Evolutionary conservation across 306 rosid species (phyloP), one percentile per base, ranked within the genome.

Genomic region (Echinosophora koreensis): DNA sequence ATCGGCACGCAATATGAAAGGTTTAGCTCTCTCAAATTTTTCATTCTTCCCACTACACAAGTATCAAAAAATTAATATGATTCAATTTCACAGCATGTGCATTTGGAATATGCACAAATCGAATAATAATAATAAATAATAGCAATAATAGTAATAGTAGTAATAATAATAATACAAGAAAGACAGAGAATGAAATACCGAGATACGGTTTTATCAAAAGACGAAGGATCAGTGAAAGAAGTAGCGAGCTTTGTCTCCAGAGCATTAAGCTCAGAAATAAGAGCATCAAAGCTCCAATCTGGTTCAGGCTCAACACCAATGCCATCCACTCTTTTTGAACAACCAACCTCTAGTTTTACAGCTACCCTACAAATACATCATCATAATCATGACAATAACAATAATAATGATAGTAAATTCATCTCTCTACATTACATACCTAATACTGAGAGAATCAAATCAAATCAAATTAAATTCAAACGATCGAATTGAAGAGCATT

Each of bases 251-350:
- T 90, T 37, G 34, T 38, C 75, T 94, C 97, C 75, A 93, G 65
- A 4, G 87, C 81, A 74, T 89, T 84, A 74, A 93, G 91, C 81
- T 90, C 96, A 16, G 89, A 78, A 37, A 85, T 27, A 6, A 93
- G 85, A 79, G 80, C 86, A 60, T 89, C 87, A 39, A 88, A 93
- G 56, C 47, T 87, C 96, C 92, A 93, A 90, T 93, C 89, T 18
- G 97, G 94, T n/a, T 83, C 88, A 2, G 96, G 97, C 30, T 93
- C 96, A 32, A 44, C 80, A 4, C 78, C 51, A 13, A 90, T 37
- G 66, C 88, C 92, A 70, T 80, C 83, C 3, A 74, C 80, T 13
- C 80, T 79, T 46, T 56, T 80, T 38, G 90, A 83, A 77, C 68
- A 73, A 79, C 70, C 86, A 75, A 88, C 88, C 46, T 78, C 80